Percentiles rank a stretch among this genome's conserved stretches.
Conservation (phyloP, 176 grass and related monocot species). For the Panicum miliaceum region DNA sequence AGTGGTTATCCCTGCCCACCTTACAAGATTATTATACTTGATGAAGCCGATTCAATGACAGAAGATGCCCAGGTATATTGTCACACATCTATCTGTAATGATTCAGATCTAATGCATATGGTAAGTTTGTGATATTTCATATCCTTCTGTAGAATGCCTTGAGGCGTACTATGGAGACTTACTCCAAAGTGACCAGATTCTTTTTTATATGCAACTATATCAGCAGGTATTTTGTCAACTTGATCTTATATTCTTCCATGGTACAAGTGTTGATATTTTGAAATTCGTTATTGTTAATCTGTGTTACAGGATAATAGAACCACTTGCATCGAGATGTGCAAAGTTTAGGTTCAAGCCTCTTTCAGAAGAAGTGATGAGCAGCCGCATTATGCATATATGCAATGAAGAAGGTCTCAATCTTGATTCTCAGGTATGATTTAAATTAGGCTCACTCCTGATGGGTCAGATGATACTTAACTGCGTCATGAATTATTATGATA, state of each 20-base stretch:
- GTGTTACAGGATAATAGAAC: conserved; percentile 90
- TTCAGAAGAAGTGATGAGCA: conserved; percentile 90
- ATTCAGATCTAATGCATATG: conserved; percentile 15
- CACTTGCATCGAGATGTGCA: conserved; percentile 95
- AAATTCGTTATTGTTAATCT: conserved; percentile 9
- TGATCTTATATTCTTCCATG: conserved; percentile 19
- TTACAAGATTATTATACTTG: conserved; percentile 98
- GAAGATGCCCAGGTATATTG: conserved; percentile 96
- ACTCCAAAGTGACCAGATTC: conserved; percentile 97
- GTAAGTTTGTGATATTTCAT: conserved; percentile 12
- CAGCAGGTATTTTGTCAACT: conserved; percentile 74
- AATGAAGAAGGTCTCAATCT: conserved; percentile 87
- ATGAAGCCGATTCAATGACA: conserved; percentile 99
- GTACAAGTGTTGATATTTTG: conserved; percentile 7
- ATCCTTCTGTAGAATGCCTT: conserved; percentile 75
- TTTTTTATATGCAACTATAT: conserved; percentile 99
- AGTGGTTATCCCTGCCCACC: conserved; percentile 93
- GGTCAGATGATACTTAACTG: conserved; percentile 23
- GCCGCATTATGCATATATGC: conserved; percentile 91
- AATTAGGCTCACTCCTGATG: neutral
- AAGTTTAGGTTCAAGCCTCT: conserved; percentile 99
- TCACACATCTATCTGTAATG: conserved; percentile 30
- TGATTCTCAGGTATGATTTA: conserved; percentile 66
- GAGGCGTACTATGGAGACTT: conserved; percentile 86
- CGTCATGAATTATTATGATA: neutral